These are phyloP conservation scores for Pneumocystis carinii DNA, from an alignment of 1,139 yeast species.

Conservation along the genomic window DNA sequence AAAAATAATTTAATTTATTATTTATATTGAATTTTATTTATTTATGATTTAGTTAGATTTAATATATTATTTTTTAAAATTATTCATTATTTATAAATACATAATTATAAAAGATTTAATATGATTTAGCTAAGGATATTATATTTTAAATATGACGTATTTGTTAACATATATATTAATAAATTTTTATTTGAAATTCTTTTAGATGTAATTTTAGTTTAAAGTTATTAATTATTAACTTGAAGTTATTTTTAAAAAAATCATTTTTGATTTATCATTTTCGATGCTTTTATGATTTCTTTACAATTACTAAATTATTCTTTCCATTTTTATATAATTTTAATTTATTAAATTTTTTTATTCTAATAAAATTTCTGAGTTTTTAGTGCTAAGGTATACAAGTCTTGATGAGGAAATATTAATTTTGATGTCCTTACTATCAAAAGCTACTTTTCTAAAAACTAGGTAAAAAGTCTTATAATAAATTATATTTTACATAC, in stretches of 20 bases:
- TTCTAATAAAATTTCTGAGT: not conserved
- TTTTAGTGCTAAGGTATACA: not conserved
- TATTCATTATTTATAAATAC: too few species aligned
- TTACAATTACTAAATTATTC: not conserved
- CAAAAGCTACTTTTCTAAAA: not conserved
- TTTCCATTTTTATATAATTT: not conserved
- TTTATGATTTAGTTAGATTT: too few species aligned
- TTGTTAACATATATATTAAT: too few species aligned
- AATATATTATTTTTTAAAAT: too few species aligned
- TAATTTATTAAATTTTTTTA: not conserved
- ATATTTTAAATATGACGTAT: too few species aligned
- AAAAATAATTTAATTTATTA: too few species aligned
- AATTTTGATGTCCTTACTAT: not conserved
- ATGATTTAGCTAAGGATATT: too few species aligned
- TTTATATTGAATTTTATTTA: too few species aligned
- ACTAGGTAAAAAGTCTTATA: not conserved
- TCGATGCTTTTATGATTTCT: not conserved
- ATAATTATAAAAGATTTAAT: too few species aligned
- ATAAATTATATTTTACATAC: not conserved
- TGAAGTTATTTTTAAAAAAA: not conserved
- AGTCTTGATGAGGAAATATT: not conserved
- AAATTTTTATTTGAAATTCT: too few species aligned
- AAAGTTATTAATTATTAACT: too few species aligned
- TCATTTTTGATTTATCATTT: not conserved
- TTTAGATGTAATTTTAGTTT: too few species aligned